These are phyloP conservation scores for Annulohypoxylon bovei DNA, from an alignment of 495 filamentous ascomycete genomes.

Conservation along the genomic window DNA sequence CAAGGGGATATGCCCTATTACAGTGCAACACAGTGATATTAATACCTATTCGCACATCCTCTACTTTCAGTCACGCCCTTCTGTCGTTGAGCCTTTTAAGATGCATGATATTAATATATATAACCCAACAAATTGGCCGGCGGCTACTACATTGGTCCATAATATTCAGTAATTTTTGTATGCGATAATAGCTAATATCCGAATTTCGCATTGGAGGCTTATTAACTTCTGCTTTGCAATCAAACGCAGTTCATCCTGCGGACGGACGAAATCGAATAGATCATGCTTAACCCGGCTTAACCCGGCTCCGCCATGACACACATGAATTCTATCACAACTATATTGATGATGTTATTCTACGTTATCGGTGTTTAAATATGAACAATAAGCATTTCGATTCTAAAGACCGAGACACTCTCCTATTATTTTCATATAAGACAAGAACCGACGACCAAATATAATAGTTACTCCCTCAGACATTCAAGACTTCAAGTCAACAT, in stretches of 20 bases:
- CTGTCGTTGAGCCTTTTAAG: background rate
- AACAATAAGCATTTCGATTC: no score
- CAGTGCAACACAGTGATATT: no score
- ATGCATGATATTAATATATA: no score
- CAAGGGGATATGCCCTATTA: no score
- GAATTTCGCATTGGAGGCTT: conserved; percentile 6
- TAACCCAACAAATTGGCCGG: background rate
- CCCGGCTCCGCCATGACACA: background rate
- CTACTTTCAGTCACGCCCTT: no score
- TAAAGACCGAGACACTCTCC: no score
- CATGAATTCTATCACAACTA: background rate
- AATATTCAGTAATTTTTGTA: background rate
- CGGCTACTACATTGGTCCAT: background rate
- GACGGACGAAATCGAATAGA: conserved; percentile 17
- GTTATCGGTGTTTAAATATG: no score
- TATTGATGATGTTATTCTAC: no score
- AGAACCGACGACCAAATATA: background rate
- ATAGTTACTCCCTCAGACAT: background rate
- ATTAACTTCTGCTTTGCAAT: conserved; percentile 28
- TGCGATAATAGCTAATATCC: background rate
- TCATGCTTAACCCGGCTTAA: background rate
- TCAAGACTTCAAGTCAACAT: background rate
- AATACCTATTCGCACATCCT: no score
- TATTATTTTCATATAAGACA: no score
- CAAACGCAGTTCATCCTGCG: background rate